Base-by-base conservation (phyloP, 257 asterid species). In the Ilex aquifolium region DNA sequence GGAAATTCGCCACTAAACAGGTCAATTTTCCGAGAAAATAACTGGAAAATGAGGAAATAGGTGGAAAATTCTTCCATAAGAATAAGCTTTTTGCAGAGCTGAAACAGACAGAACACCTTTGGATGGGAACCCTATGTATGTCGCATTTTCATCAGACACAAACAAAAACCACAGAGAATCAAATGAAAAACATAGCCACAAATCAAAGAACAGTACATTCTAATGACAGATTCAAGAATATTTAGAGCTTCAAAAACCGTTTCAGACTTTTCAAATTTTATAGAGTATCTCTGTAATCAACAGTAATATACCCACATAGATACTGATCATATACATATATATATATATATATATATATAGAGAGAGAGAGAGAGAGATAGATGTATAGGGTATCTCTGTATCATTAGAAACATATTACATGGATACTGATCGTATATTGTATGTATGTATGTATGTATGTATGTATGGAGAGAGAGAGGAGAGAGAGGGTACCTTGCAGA, bases 401-500 rank as follows among this genome's bases (percentile, higher is more conserved):
- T 21, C 27, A 21, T 0, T 21, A 21, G 27, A 21, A 21, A 21
- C 27, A 21, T 21, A 21, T 21, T 21, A 21, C 27, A 21, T 21
- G 27, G 0, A 21, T 21, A 21, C 27, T 1, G 27, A 21, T 21
- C 27, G n/a, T n/a, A 21, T 21, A 21, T 21, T 21, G 27, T 21
- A 21, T 21, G 1, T 21, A 21, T 21, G 1, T 21, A 21, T 30
- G 40, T 9, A 61, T 7, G 42, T 10, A 27, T 27, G 13, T 15
- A 17, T 61, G 11, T 30, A 3, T 57, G 56, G 10, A 10, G 17
- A 40, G 5, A 31, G 31, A 32, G 5, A 56, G n/a, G 3, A 13
- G 39, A 32, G 14, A 21, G 46, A 31, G 51, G 1, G 21, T 72
- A 90, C 97, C 97, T 90, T 0, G 95, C 81, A 0, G 95, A 80